Percentiles rank a stretch among this genome's conserved stretches.
These are phyloP conservation scores for Tirmania nivea DNA, from an alignment of 495 filamentous ascomycete genomes.

Conservation along the genomic window DNA sequence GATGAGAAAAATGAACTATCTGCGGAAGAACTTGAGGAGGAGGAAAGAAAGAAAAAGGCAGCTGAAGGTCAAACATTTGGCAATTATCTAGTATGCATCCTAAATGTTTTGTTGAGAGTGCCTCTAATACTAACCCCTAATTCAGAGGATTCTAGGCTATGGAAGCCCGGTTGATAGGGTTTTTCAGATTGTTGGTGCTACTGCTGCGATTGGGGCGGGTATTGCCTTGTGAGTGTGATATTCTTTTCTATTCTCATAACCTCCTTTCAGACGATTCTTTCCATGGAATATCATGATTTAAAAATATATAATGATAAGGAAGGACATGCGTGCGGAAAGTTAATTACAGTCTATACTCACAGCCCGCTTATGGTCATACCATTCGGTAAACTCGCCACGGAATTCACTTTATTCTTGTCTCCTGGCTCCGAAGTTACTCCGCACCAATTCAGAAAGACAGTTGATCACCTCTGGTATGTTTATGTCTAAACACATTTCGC, in stretches of 20 bases:
- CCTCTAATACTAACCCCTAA: neutral
- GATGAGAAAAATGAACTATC: constrained; percentile 1
- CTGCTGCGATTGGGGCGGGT: constrained; percentile 8
- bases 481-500: neutral
- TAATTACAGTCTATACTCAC: neutral
- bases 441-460: constrained; percentile 4
- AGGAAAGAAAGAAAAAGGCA: constrained; percentile 1
- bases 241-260: neutral
- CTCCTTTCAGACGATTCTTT: neutral
- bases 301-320: neutral
- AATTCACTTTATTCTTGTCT: constrained; percentile 7
- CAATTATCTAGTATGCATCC: constrained; percentile 9
- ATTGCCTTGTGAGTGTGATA: constrained; percentile 6
- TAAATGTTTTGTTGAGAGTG: neutral
- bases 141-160: constrained; percentile 9
- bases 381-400: constrained; percentile 11
- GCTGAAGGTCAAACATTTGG: constrained; percentile 3
- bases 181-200: constrained; percentile 7
- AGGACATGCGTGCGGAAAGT: neutral
- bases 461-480: constrained; percentile 10
- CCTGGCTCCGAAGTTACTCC: constrained; percentile 2
- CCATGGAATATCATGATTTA: neutral
- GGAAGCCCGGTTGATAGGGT: constrained; percentile 6
- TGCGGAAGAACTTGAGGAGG: constrained; percentile 1
- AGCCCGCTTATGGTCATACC: constrained; percentile 22